Base-by-base conservation (phyloP, 306 rosid species). In the Trifolium pratense region DNA sequence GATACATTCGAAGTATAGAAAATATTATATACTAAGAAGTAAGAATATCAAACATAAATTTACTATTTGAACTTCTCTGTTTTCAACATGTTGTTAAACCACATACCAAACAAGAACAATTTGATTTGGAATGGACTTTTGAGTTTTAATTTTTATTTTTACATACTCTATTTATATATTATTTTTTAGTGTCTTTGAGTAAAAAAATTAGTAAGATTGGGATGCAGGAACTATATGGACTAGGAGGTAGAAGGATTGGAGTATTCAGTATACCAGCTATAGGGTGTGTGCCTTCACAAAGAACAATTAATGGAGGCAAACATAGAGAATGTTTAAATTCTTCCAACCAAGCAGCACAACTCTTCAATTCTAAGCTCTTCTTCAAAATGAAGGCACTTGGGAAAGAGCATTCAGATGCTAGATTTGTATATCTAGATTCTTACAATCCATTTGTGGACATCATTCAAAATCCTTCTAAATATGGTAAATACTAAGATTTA, bases 231-330 rank as follows among this genome's bases (percentile, higher is more conserved):
- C 89, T 90, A 13, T 88, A 88, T 78, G 88, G 42, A 58, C 13
- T 81, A 3, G 96, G 98, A 83, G 98, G 84, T 14, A 81, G 98
- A 89, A 84, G 84, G 55, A 88, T 90, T 36, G 96, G 92, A 49
- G 85, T 87, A 15, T 57, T 90, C n/a, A 66, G 85, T 48, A 3
- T 88, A 70, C 83, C 90, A 23, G 79, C 84, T 12, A 81, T 88
- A 25, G 97, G 98, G 73, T 92, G 97, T 78, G 83, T 92, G 48
- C 98, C 98, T 10, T 79, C 92, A 43, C 87, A 85, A 79, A 88
- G 95, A 80, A 92, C 95, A 45, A 15, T 90, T 7, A 45, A 32
- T 45, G 90, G 92, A 70, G 90, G 87, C 65, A 10, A 29, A 0
- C 9, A 15, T 6, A 83, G 88, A 74, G 72, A 43, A 15, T 92